Conservation (phyloP, 805 yeast species). For the Cyberlindnera saturnus region DNA sequence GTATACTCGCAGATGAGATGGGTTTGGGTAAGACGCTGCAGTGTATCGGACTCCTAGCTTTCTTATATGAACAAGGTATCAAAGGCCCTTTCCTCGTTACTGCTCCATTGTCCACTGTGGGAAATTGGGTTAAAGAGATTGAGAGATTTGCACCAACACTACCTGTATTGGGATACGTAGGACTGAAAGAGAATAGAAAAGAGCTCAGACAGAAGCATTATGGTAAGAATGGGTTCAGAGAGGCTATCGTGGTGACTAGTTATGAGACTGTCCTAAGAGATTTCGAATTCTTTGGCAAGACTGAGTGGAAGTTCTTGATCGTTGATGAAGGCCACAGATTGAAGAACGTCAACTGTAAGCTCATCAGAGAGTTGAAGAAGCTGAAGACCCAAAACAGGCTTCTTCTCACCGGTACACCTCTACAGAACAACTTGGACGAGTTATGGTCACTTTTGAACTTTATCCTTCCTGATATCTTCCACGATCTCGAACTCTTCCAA, state of each 20-base stretch:
- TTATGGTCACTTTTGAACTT: constrained; percentile 90
- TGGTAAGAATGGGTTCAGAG: constrained; percentile 15
- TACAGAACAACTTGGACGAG: constrained; percentile 86
- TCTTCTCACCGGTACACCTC: constrained; percentile 90
- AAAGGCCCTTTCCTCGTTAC: constrained; percentile 73
- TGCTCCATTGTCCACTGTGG: constrained; percentile 79
- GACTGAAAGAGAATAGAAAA: constrained; percentile 52
- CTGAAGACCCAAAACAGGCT: constrained; percentile 65
- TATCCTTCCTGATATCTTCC: constrained; percentile 87
- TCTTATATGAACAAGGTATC: constrained; percentile 71
- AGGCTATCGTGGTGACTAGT: constrained; percentile 65
- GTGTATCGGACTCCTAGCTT: constrained; percentile 72
- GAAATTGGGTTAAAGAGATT: constrained; percentile 80
- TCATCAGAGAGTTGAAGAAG: constrained; percentile 66
- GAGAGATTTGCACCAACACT: constrained; percentile 65
- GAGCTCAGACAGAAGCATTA: constrained; percentile 30
- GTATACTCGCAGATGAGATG: constrained; percentile 96
- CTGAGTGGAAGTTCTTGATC: constrained; percentile 75
- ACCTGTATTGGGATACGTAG: constrained; percentile 58
- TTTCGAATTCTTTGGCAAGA: constrained; percentile 42
- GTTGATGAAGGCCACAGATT: constrained; percentile 96
- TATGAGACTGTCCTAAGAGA: constrained; percentile 79
- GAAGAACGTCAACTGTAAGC: constrained; percentile 74
- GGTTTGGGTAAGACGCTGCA: constrained; percentile 94
- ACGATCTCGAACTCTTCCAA: constrained; percentile 83